Base-by-base conservation (phyloP, 2,329 filamentous ascomycete species). In the Diaporthe helianthi region DNA sequence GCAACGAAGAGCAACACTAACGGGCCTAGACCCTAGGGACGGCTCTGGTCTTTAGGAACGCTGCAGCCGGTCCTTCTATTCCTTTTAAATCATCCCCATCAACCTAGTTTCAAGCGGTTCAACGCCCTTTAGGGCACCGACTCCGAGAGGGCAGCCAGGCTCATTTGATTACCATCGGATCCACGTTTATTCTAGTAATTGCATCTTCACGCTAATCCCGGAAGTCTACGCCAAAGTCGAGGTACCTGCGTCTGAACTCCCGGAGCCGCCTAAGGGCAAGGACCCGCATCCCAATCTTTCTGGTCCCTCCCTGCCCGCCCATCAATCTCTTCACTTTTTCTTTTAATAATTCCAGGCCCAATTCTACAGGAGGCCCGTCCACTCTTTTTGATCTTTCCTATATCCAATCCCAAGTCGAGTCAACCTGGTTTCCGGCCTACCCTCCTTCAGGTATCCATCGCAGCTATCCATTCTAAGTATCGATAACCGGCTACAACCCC, bases 261-360 rank as follows among this genome's bases (percentile, higher is more conserved):
- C 71, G 68, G 71, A 69, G 68, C 68, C 68, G 65, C 69, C 65
- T 66, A 72, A 71, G 68, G 69, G 69, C 67, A 63, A 64, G 68
- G 71, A 71, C 68, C 71, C 71, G 68, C 68, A 70, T 68, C 71
- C 65, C 71, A 72, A 72, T 71, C 68, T 72, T 70, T 70, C 67
- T 72, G 71, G 71, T 72, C 71, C 71, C 68, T 72, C 71, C 71
- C 71, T 71, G 68, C 60, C 66, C 58, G 65, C 65, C 61, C 68
- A 71, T 71, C 65, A 71, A 72, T 70, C 63, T 71, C 69, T 71
- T 71, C 69, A 69, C 63, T 63, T 67, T 71, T 71, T 60, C 71
- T 72, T 72, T 70, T 72, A 70, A 72, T 71, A 65, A 68, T 72
- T 70, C 71, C 60, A 70, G 68, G 70, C 68, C 70, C 70, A 49